These are phyloP conservation scores for Xylaria sp. DNA, from an alignment of 2,329 filamentous ascomycete genomes.

Conservation along the genomic window DNA sequence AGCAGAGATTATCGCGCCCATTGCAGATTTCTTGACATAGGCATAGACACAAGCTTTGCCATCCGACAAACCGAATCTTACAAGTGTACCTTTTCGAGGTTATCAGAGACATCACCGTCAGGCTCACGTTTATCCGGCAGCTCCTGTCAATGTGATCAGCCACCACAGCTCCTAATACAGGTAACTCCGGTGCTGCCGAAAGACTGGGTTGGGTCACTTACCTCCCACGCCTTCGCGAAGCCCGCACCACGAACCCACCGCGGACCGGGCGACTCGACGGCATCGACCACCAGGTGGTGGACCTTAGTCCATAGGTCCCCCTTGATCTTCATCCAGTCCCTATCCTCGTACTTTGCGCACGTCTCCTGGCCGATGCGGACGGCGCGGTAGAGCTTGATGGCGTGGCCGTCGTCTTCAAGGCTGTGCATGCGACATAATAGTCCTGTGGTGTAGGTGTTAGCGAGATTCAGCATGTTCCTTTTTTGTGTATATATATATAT, in stretches of 20 bases:
- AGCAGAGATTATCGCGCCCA: too few species aligned
- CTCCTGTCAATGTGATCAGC: background rate
- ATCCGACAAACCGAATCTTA: background rate
- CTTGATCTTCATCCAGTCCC: conserved; percentile 55
- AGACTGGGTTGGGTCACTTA: conserved; percentile 29
- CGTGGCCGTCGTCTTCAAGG: conserved; percentile 77
- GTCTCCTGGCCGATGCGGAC: conserved; percentile 64
- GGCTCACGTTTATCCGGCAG: background rate
- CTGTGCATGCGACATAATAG: conserved; percentile 51
- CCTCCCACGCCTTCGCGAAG: conserved; percentile 67
- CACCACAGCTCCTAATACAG: background rate
- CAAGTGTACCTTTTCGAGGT: conserved; percentile 15
- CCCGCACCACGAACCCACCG: conserved; percentile 66
- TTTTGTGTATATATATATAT: too few species aligned
- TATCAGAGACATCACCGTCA: conserved; percentile 7
- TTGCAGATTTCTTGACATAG: background rate
- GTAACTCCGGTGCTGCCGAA: background rate
- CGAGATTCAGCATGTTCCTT: too few species aligned
- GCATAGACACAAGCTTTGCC: background rate
- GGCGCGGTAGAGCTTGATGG: conserved; percentile 73
- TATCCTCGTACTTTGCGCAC: conserved; percentile 48
- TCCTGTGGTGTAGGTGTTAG: conserved; percentile 32
- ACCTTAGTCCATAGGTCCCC: conserved; percentile 63
- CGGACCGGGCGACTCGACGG: conserved; percentile 54
- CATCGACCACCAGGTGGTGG: conserved; percentile 64